phyloP scores from a whole-genome alignment of 805 yeast genomes.

The Candida suzukii region DNA sequence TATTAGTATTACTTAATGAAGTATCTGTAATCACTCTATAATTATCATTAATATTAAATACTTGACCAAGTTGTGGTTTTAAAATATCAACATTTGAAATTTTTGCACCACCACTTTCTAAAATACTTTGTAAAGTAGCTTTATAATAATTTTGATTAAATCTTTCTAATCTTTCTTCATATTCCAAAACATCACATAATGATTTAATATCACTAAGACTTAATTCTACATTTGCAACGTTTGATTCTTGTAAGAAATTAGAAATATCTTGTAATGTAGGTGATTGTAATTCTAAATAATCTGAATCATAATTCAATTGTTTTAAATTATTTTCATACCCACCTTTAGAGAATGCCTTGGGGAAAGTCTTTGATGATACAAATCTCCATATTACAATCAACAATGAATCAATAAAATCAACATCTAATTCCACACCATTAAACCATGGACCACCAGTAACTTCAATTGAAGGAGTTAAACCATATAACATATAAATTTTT shows the following conservation, averaged over 20 bases:
- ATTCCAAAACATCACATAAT: constrained; percentile 79
- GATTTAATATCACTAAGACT: constrained; percentile 67
- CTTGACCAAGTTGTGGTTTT: constrained; percentile 20
- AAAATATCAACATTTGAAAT: constrained; percentile 20
- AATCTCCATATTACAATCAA: constrained; percentile 83
- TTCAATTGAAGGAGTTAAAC: constrained; percentile 88
- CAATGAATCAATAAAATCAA: constrained; percentile 84
- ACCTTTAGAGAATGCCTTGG: constrained; percentile 54
- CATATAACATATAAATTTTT: constrained; percentile 91
- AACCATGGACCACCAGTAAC: constrained; percentile 99
- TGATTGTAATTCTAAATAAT: constrained; percentile 33
- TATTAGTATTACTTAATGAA: constrained; percentile 2
- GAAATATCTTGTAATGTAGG: constrained; percentile 71
- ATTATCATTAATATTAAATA: constrained; percentile 24
- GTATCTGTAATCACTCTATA: constrained; percentile 20
- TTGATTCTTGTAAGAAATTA: constrained; percentile 62
- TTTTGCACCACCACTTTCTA: constrained; percentile 55
- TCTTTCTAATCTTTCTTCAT: constrained; percentile 78
- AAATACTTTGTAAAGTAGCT: constrained; percentile 78
- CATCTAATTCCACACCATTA: constrained; percentile 90
- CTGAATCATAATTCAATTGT: constrained; percentile 21
- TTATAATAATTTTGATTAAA: constrained; percentile 55
- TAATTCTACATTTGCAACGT: constrained; percentile 78
- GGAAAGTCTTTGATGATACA: constrained; percentile 69
- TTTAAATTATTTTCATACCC: constrained; percentile 13